Base-by-base conservation (phyloP, 2,329 filamentous ascomycete species). In the Exophiala xenobiotica region DNA sequence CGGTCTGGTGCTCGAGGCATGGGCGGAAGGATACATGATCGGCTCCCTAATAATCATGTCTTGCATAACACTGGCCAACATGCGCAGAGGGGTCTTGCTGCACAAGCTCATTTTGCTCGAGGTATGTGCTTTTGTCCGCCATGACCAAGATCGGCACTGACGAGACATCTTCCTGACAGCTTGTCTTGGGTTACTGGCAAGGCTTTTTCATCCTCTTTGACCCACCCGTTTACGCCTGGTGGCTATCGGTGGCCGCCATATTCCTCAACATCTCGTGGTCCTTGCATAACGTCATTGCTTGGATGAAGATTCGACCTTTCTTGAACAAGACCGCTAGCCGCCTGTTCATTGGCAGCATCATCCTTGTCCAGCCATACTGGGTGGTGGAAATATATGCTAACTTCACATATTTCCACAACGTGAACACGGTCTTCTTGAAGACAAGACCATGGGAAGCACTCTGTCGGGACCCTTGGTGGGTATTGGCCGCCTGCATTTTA, bases 381-480 rank as follows among this genome's bases (percentile, higher is more conserved):
- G 60, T 82, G 6, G 63, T 81, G 1, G 80, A 83, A 62, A 79
- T 82, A 7, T 79, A 78, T 48, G 78, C 79, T 26, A 82, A 81
- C 52, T 82, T 82, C 58, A 68, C 79, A 20, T 83, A 79, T 61
- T 83, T 82, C 62, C 76, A 78, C 53, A 67, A 69, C 22, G 61
- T 72, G 55, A 73, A 70, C 58, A 63, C 67, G 16, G 58, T 80
- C 1, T 81, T 81, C 60, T 62, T 69, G 1, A 65, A 67, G 16
- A 80, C 78, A 0, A 65, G 79, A 8, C 79, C 79, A 0, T 77
- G 74, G 49, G 79, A 82, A 62, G 76, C 78, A 1, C 62, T 81
- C 0, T 80, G 75, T 59, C 74, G 79, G 2, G 80, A 83, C 56
- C 80, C 80, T 0, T 83, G 80, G 80, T 83, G 80, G 80, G 76